phyloP scores from a whole-genome alignment of 2,329 filamentous ascomycete genomes.

The Raffaelea deltoideospora region DNA sequence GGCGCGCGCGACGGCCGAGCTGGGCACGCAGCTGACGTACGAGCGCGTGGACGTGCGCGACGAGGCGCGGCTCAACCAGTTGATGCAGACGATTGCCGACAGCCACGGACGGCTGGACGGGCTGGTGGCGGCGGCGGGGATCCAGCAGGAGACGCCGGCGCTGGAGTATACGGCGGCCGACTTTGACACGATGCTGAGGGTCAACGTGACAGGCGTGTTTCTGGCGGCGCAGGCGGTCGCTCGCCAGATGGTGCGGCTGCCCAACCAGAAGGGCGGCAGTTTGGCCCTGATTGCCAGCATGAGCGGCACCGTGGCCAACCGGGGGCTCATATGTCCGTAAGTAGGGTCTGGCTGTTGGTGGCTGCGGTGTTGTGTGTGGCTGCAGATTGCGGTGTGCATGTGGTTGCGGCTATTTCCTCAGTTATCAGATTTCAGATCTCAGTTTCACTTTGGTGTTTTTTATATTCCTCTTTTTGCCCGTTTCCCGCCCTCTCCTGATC shows the following conservation, averaged over 20 bases:
- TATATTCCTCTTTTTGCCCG: background rate
- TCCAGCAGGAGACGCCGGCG: slow-evolving; percentile 72
- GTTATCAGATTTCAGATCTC: background rate
- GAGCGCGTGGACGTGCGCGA: slow-evolving; percentile 69
- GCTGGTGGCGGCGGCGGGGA: slow-evolving; percentile 52
- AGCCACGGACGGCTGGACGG: slow-evolving; percentile 63
- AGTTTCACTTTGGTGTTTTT: background rate
- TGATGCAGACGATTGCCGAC: slow-evolving; percentile 54
- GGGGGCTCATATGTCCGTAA: slow-evolving; percentile 43
- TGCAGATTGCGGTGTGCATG: no score
- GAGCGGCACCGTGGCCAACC: slow-evolving; percentile 52
- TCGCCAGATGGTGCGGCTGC: slow-evolving; percentile 50
- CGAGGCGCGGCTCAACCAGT: slow-evolving; percentile 47
- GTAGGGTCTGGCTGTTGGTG: slow-evolving; percentile 11
- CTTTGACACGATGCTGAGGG: slow-evolving; percentile 63
- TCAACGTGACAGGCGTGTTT: slow-evolving; percentile 76
- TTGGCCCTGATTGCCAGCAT: slow-evolving; percentile 57
- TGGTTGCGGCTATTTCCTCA: background rate
- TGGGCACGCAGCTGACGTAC: slow-evolving; percentile 58
- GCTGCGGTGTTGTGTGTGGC: no score
- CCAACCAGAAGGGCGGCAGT: slow-evolving; percentile 40
- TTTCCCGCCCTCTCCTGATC: background rate
- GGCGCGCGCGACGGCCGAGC: slow-evolving; percentile 43
- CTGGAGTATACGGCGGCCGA: slow-evolving; percentile 67
- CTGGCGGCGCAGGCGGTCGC: slow-evolving; percentile 84